phyloP scores from a whole-genome alignment of 345 rosid genomes.

The Lagerstroemia speciosa region DNA sequence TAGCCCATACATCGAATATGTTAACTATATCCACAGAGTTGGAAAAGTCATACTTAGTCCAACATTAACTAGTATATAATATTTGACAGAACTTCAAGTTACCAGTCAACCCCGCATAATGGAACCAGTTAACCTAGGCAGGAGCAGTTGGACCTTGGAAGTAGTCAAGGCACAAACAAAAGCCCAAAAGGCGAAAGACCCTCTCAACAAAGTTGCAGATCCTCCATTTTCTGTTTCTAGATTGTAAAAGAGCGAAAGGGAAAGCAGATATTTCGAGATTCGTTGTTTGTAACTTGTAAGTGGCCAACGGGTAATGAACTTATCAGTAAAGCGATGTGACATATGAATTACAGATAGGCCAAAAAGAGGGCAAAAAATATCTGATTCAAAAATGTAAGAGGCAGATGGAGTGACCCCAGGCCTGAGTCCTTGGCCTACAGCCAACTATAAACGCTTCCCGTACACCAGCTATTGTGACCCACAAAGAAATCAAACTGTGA shows the following conservation, averaged over 20 bases:
- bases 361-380: not conserved
- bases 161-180: not conserved
- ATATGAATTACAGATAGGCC: slow-evolving; percentile 8
- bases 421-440: slow-evolving; percentile 41
- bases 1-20: not conserved
- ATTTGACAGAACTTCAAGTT: not conserved
- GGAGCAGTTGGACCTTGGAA: not conserved
- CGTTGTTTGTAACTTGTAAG: not conserved
- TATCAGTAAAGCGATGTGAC: slow-evolving; percentile 2
- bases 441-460: slow-evolving; percentile 29
- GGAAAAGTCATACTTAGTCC: not conserved
- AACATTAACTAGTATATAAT: not conserved
- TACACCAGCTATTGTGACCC: slow-evolving; percentile 99
- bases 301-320: not conserved
- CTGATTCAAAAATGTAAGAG: not conserved
- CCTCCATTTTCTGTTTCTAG: not conserved
- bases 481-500: slow-evolving; percentile 59
- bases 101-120: not conserved
- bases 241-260: not conserved
- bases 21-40: not conserved
- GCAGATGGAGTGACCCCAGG: slow-evolving; percentile 43
- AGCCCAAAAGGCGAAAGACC: not conserved
- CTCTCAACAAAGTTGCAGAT: not conserved
- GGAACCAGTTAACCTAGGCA: not conserved
- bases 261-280: not conserved